A percentile compares a stretch with the other conserved stretches of the same genome.
These are phyloP conservation scores for Colletotrichum sp. DNA, from an alignment of 2,329 filamentous ascomycete genomes.

Conservation along the genomic window DNA sequence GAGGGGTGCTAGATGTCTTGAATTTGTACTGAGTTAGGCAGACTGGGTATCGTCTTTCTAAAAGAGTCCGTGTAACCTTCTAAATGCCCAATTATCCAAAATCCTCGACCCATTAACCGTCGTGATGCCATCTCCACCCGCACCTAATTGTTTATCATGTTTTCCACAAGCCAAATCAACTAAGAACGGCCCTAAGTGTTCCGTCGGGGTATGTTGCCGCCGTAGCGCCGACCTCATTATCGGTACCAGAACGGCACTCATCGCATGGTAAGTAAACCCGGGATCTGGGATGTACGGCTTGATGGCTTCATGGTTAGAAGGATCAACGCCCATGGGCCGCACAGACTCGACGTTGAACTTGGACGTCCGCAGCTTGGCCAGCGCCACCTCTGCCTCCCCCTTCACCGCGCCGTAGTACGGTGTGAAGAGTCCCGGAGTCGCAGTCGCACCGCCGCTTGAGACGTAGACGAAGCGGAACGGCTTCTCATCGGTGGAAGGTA, in stretches of 20 bases:
- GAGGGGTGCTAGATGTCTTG: background rate
- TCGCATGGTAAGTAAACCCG: constrained; percentile 18
- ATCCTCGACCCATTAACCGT: constrained; percentile 34
- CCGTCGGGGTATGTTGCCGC: constrained; percentile 44
- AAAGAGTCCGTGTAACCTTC: constrained; percentile 34
- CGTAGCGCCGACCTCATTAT: constrained; percentile 23
- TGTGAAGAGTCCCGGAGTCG: constrained; percentile 58
- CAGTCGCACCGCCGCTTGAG: constrained; percentile 67
- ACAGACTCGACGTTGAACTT: constrained; percentile 61
- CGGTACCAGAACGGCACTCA: constrained; percentile 26
- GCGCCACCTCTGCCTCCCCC: constrained; percentile 65
- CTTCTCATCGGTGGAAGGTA: constrained; percentile 41
- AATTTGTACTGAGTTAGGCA: background rate
- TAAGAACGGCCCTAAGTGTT: constrained; percentile 46
- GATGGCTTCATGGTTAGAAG: constrained; percentile 42
- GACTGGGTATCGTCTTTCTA: background rate
- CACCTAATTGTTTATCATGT: constrained; percentile 27
- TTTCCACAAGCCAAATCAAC: constrained; percentile 49
- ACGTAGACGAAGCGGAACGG: constrained; percentile 76
- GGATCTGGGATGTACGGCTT: constrained; percentile 43
- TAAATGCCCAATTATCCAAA: constrained; percentile 37
- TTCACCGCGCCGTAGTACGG: constrained; percentile 69
- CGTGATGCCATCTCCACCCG: constrained; percentile 32
- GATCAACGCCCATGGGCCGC: constrained; percentile 66
- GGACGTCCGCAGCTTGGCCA: constrained; percentile 56